Evolutionary conservation across 2,329 filamentous ascomycete species (phyloP), one percentile per base, ranked within the genome.

Genomic region (Beauveria varroae): DNA sequence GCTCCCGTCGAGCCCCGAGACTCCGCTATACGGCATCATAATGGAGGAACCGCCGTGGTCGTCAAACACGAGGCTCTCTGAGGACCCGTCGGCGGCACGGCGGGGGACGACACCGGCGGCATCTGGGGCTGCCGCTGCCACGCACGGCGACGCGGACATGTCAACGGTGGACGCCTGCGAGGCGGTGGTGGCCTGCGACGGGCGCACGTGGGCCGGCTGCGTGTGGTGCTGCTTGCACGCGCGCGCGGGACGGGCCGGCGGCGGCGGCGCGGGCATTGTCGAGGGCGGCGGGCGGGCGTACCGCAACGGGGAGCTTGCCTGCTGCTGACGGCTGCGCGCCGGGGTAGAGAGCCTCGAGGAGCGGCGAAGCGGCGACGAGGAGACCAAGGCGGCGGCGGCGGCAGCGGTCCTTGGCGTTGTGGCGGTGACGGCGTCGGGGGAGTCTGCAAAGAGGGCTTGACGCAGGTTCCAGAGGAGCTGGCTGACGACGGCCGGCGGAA

Each of bases 381-480:
- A 64, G 10, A 64, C 62, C 26, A 65, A 52, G 1, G 65, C 65
- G 9, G 20, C 18, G 3, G 6, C 20, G 26, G 51, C 52, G 43
- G 7, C 5, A 18, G 52, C 24, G 43, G 55, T 24, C 9, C 30
- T 34, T 5, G 67, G 63, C 10, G 56, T 10, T 14, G 2, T 18
- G 9, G 52, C 12, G 20, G 22, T 30, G 12, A 6, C 37, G 47
- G 58, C 16, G 37, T 60, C 46, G 30, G 8, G 64, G 1, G 62
- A 64, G 8, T 73, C 70, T 3, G 58, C 70, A 62, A 71, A 74
- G 60, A 86, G 78, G 1, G 86, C 68, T 5, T 81, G 79, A 46
- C 79, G 75, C 40, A 88, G 68, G 62, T 87, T 87, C 57, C 78
- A 82, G 50, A 86, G 76, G 14, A 87, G 71, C 64, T 83, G 78